Conservation (phyloP, 345 rosid species). For the Eucalyptus shirleyi region DNA sequence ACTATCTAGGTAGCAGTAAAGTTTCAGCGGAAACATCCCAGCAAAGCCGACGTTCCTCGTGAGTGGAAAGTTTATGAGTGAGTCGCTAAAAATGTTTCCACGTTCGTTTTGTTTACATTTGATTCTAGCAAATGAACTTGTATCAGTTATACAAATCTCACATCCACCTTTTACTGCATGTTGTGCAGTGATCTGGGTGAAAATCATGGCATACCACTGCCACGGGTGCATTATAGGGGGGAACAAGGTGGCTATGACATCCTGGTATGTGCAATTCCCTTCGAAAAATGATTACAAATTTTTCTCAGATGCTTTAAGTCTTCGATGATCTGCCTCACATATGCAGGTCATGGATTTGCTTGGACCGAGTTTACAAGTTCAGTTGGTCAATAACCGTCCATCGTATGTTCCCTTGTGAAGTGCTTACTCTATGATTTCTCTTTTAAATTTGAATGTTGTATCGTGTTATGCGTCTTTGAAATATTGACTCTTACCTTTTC, state of each 20-base stretch:
- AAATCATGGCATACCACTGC: slow-evolving; percentile 61
- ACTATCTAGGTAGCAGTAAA: slow-evolving; percentile 70
- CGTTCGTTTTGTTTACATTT: not conserved
- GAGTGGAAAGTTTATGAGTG: slow-evolving; percentile 98
- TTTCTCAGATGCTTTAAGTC: not conserved
- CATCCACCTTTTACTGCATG: not conserved
- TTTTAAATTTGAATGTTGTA: not conserved
- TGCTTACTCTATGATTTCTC: not conserved
- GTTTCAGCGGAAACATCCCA: slow-evolving; percentile 74
- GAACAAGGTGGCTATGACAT: slow-evolving; percentile 73
- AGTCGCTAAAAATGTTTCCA: slow-evolving; percentile 1
- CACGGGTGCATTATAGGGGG: slow-evolving; percentile 75
- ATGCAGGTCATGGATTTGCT: slow-evolving; percentile 87
- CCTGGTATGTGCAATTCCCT: slow-evolving; percentile 36
- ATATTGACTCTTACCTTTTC: not conserved
- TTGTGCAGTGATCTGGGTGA: slow-evolving; percentile 65
- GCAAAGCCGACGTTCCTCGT: slow-evolving; percentile 59
- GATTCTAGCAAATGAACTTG: not conserved
- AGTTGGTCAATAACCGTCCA: slow-evolving; percentile 63
- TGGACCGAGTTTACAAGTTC: slow-evolving; percentile 91
- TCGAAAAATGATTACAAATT: not conserved
- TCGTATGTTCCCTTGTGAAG: slow-evolving; percentile 18
- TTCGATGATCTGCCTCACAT: not conserved
- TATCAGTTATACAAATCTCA: not conserved
- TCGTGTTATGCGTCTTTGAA: not conserved